These are phyloP conservation scores for Neocatenulostroma microsporum DNA, from an alignment of 2,329 filamentous ascomycete genomes.

Conservation along the genomic window DNA sequence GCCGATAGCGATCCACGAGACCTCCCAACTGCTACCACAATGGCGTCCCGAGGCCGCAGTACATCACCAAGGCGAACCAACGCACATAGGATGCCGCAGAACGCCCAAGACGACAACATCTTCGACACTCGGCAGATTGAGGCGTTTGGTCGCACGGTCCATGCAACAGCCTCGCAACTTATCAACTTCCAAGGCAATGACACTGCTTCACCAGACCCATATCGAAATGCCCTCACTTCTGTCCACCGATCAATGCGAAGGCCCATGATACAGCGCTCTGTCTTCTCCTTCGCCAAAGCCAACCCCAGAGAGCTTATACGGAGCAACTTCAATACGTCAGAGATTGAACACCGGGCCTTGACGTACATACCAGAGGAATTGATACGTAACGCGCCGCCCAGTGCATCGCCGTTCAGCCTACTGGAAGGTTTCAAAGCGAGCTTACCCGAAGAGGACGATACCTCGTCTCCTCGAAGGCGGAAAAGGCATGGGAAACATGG, in stretches of 20 bases:
- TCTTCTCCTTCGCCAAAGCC: slow-evolving; percentile 85
- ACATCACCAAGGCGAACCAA: slow-evolving; percentile 19
- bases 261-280: slow-evolving; percentile 74
- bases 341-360: slow-evolving; percentile 90
- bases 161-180: slow-evolving; percentile 82
- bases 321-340: slow-evolving; percentile 77
- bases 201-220: slow-evolving; percentile 52
- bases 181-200: slow-evolving; percentile 48
- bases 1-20: too few relatives aligned
- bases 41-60: slow-evolving; percentile 25
- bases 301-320: slow-evolving; percentile 91
- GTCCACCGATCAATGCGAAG: slow-evolving; percentile 82
- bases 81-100: too few relatives aligned
- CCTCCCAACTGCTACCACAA: too few relatives aligned
- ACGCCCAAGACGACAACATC: slow-evolving; percentile 19
- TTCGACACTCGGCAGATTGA: slow-evolving; percentile 75
- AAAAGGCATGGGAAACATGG: slow-evolving; percentile 60
- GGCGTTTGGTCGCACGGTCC: slow-evolving; percentile 89
- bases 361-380: slow-evolving; percentile 85
- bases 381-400: slow-evolving; percentile 78
- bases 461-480: slow-evolving; percentile 40
- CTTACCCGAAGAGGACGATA: slow-evolving; percentile 58
- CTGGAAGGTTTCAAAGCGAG: slow-evolving; percentile 96
- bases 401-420: slow-evolving; percentile 77
- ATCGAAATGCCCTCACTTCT: slow-evolving; percentile 79